These are phyloP conservation scores for Rhizophora mangle DNA, from an alignment of 345 rosid genomes.

Conservation along the genomic window DNA sequence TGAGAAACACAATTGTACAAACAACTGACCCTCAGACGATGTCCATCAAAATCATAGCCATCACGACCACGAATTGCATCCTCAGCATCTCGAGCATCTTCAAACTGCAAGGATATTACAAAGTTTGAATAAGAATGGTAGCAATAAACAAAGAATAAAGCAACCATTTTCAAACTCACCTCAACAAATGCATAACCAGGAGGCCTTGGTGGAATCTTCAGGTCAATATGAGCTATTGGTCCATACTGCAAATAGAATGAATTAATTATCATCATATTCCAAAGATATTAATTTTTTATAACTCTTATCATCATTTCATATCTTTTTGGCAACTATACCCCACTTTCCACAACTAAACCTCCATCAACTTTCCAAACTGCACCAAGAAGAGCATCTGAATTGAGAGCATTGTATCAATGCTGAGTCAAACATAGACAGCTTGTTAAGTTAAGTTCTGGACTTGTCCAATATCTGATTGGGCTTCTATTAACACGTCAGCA, in stretches of 20 bases:
- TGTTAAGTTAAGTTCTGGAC: no score
- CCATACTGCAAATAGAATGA: conserved; percentile 23
- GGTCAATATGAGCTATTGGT: conserved; percentile 47
- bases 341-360: no score
- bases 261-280: not conserved
- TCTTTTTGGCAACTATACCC: no score
- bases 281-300: not conserved
- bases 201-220: conserved; percentile 98
- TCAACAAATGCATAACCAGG: conserved; percentile 99
- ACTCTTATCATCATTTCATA: no score
- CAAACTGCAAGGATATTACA: conserved; percentile 16
- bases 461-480: no score
- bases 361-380: no score
- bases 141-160: not conserved
- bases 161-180: conserved; percentile 24
- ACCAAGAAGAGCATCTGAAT: no score
- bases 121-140: not conserved
- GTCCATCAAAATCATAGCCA: conserved; percentile 79
- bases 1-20: not conserved
- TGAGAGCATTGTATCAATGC: no score
- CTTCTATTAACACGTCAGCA: no score
- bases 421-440: no score
- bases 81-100: conserved; percentile 53
- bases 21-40: conserved; percentile 54
- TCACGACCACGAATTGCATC: conserved; percentile 82